Evolutionary conservation across 2,329 filamentous ascomycete species (phyloP).

Genomic region (Ustulina deusta): DNA sequence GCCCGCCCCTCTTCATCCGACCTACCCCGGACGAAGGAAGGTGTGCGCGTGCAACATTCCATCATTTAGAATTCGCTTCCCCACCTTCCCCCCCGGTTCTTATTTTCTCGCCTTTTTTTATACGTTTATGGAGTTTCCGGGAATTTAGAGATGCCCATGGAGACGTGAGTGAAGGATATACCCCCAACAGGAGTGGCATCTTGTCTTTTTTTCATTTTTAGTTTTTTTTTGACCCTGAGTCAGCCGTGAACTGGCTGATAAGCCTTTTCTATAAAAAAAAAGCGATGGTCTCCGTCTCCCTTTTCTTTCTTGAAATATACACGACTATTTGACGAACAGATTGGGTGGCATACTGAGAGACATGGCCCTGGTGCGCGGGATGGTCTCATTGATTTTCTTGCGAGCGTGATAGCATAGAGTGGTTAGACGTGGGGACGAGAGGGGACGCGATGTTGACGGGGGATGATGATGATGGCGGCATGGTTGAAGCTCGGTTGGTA

Average conservation of each 20-base stretch:
- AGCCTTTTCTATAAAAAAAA: not conserved
- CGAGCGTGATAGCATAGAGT: not conserved
- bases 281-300: not conserved
- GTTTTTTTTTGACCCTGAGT: not conserved
- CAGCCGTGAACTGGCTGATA: not conserved
- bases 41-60: not conserved
- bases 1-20: not conserved
- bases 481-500: not conserved
- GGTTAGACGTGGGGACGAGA: constrained; percentile 8
- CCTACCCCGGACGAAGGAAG: not conserved
- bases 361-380: not conserved
- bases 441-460: not conserved
- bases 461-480: constrained; percentile 10
- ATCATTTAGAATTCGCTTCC: constrained; percentile 25
- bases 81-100: not conserved
- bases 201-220: constrained; percentile 25
- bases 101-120: constrained; percentile 25
- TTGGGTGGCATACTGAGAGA: not conserved
- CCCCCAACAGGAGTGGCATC: constrained; percentile 42
- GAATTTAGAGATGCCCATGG: constrained; percentile 38
- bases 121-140: constrained; percentile 44
- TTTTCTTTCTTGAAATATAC: constrained; percentile 11
- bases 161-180: constrained; percentile 48
- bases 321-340: constrained; percentile 13
- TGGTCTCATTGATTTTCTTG: not conserved